Evolutionary conservation across 208 protist genomes (phyloP).

Genomic region (Leishmania lainsoni): DNA sequence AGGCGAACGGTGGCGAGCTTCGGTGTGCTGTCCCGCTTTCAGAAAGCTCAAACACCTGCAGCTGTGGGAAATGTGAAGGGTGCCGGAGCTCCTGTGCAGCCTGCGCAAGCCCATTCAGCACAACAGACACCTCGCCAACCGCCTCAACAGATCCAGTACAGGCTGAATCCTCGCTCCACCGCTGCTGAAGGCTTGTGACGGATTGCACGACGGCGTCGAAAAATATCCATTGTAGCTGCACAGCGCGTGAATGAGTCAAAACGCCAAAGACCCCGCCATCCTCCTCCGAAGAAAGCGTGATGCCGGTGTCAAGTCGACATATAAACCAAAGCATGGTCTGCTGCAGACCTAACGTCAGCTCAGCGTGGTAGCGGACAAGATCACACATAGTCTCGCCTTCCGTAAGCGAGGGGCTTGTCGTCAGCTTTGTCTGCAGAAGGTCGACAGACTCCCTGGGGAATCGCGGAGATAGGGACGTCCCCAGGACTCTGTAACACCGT

Average conservation of each 20-base stretch:
- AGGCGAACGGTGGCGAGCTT: slow-evolving; percentile 29
- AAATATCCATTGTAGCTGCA: slow-evolving; percentile 28
- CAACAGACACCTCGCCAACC: slow-evolving; percentile 9
- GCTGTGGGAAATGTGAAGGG: not conserved
- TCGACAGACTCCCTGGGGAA: not conserved
- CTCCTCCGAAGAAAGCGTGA: slow-evolving; percentile 3
- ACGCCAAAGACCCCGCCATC: slow-evolving; percentile 28
- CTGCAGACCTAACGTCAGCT: slow-evolving; percentile 37
- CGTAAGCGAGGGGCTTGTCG: not conserved
- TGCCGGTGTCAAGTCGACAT: slow-evolving; percentile 12
- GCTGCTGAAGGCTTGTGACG: not conserved
- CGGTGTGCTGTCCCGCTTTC: not conserved
- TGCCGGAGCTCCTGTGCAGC: slow-evolving; percentile 5
- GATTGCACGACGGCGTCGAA: slow-evolving; percentile 11
- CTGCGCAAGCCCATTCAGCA: slow-evolving; percentile 15
- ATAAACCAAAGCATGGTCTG: slow-evolving; percentile 35
- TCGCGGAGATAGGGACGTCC: not conserved
- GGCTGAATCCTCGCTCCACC: not conserved
- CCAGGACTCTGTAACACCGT: slow-evolving; percentile 19
- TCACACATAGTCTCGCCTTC: not conserved
- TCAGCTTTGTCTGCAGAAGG: not conserved
- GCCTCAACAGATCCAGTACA: slow-evolving; percentile 7
- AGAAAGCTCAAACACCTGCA: slow-evolving; percentile 28
- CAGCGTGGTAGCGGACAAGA: slow-evolving; percentile 28
- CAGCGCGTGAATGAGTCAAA: slow-evolving; percentile 26